Evolutionary conservation across 78 protist genomes (phyloP).

Genomic region (Trichosphaerium sp.): DNA sequence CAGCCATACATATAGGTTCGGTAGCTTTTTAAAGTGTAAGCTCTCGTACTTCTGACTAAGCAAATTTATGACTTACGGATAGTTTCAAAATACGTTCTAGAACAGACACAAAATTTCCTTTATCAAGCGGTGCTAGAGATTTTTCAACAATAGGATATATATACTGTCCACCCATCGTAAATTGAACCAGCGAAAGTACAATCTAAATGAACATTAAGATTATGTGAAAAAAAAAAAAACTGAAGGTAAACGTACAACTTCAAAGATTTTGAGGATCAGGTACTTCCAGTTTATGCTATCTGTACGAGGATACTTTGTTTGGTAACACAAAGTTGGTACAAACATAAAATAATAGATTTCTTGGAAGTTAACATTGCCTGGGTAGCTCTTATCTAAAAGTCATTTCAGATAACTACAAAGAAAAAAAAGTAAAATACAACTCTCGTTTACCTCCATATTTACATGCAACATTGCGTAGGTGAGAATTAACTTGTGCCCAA

Average conservation of each 20-base stretch:
- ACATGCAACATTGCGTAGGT: too few relatives aligned
- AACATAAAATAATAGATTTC: slow-evolving; percentile 34
- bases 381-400: slow-evolving; percentile 1
- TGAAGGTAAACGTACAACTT: slow-evolving; percentile 4
- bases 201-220: neutral
- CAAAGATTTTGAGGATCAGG: slow-evolving; percentile 27
- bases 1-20: slow-evolving; percentile 3
- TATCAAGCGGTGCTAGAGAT: slow-evolving; percentile 22
- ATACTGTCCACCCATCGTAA: slow-evolving; percentile 31
- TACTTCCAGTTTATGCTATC: slow-evolving; percentile 10
- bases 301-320: slow-evolving; percentile 34
- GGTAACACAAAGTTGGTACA: slow-evolving; percentile 35
- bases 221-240: neutral
- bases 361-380: slow-evolving; percentile 19
- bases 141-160: slow-evolving; percentile 35
- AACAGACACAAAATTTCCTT: slow-evolving; percentile 10
- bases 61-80: slow-evolving; percentile 7
- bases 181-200: neutral
- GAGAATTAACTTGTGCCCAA: too few relatives aligned
- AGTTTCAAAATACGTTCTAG: slow-evolving; percentile 34
- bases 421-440: too few relatives aligned
- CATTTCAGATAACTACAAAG: too few relatives aligned
- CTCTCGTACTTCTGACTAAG: neutral
- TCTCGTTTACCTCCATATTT: too few relatives aligned
- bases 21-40: neutral